Evolutionary conservation across 2,329 filamentous ascomycete species (phyloP).

Genomic region (Cercospora beticola): DNA sequence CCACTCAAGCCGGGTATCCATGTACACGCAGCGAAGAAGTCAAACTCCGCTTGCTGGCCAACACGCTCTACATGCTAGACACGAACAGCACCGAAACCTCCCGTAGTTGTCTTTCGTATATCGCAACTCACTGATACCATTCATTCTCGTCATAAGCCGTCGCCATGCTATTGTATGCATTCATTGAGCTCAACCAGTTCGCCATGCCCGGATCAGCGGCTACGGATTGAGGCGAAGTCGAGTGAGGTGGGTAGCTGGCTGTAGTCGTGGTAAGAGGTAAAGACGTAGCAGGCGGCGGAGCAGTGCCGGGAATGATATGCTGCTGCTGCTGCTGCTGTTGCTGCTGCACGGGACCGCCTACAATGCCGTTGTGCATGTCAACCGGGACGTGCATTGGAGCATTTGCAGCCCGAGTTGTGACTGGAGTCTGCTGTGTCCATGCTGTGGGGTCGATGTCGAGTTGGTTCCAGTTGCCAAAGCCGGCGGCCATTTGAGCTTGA

Average conservation of each 20-base stretch:
- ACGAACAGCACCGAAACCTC: background rate
- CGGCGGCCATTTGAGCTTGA: conserved; percentile 59
- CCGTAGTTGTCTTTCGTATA: background rate
- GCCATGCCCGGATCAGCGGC: conserved; percentile 19
- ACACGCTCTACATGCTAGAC: background rate
- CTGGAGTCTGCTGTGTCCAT: conserved; percentile 15
- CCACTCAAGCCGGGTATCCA: background rate
- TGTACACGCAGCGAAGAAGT: background rate
- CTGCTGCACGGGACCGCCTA: conserved; percentile 2
- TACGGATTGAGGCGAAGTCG: conserved; percentile 2
- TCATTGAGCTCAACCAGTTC: conserved; percentile 32
- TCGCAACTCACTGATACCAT: conserved; percentile 41
- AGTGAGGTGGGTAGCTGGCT: background rate
- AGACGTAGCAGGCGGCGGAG: background rate
- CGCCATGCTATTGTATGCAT: conserved; percentile 32
- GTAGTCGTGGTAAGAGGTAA: background rate
- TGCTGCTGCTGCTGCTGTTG: background rate
- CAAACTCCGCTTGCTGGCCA: background rate
- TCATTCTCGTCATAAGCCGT: conserved; percentile 43
- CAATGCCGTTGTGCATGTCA: background rate
- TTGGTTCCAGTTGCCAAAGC: conserved; percentile 61
- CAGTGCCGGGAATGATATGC: background rate
- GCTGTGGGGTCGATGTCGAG: conserved; percentile 25
- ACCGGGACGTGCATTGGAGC: background rate
- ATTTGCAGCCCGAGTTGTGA: background rate